Evolutionary conservation across 345 rosid species (phyloP), one percentile per base, ranked within the genome.

Genomic region (Durio zibethinus): DNA sequence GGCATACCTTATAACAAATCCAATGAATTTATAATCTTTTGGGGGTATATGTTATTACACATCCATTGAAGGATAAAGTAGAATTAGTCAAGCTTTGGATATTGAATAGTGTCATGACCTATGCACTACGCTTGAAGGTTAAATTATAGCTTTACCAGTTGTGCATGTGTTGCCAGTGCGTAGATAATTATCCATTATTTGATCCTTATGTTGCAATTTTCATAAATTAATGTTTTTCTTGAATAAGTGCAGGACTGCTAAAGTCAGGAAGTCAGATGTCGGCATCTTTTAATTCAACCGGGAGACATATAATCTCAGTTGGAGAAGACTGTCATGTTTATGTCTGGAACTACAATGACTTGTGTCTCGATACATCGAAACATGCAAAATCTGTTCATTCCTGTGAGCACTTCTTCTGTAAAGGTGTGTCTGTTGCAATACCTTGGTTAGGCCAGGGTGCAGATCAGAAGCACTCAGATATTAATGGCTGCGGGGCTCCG

Each of bases 251-350:
- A 91, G 98, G 88, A 78, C 83, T 87, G 38, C 56, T 90, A 21
- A 93, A 83, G 75, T 90, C 84, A 15, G 86, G 90, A 73, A 88
- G 86, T 79, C 99, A 92, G 81, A 85, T 86, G 84, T 93, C 97
- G 68, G 99, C 92, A 77, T 88, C 91, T 27, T 90, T 95, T 75
- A 67, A 88, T 68, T 87, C 93, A 47, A 84, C 86, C 1, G 96
- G 91, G 80, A 90, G 83, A 82, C 92, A 90, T 72, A 88, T 93
- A 76, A 77, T 95, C 85, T 95, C 98, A 27, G 85, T 93, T 21
- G 89, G 97, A 77, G 87, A 87, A 72, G 97, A 93, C 82, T 81
- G 80, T 68, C 97, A 83, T 10, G 93, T 95, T 70, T 93, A 89
- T 81, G 82, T 90, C 75, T 92, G 98, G 98, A 87, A 88, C 82